Conservation (phyloP, 345 rosid species). For the Hibiscus mutabilis region DNA sequence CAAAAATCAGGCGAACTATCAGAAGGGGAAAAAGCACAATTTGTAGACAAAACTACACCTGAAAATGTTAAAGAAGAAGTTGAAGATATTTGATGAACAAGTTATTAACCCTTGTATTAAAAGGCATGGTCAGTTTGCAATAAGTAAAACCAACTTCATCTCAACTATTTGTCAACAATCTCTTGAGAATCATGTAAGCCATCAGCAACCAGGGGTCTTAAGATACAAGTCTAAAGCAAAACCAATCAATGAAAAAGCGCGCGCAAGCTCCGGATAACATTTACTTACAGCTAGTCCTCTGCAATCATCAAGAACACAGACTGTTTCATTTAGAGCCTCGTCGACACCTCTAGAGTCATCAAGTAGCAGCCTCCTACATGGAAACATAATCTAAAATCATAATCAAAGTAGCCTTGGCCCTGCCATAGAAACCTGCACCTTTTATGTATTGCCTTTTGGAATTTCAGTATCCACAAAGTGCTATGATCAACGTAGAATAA, state of each 20-base stretch:
- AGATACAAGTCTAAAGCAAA: neutral
- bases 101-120: neutral
- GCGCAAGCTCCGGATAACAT: slow-evolving; percentile 4
- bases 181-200: neutral
- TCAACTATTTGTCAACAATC: neutral
- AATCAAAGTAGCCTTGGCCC: neutral
- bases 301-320: slow-evolving; percentile 60
- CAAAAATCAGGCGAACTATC: neutral
- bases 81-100: neutral
- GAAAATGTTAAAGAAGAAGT: neutral
- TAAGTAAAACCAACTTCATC: neutral
- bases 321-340: slow-evolving; percentile 80
- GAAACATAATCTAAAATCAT: slow-evolving; percentile 17
- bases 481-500: neutral
- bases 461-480: neutral
- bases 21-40: neutral
- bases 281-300: slow-evolving; percentile 67
- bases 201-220: slow-evolving; percentile 1
- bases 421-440: slow-evolving; percentile 7
- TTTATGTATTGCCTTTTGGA: neutral
- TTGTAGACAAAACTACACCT: neutral
- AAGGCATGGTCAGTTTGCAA: neutral
- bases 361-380: slow-evolving; percentile 73
- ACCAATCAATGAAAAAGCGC: neutral
- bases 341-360: slow-evolving; percentile 93